Base-by-base conservation (phyloP, 805 yeast species). In the Nakazawaea pomicola region DNA sequence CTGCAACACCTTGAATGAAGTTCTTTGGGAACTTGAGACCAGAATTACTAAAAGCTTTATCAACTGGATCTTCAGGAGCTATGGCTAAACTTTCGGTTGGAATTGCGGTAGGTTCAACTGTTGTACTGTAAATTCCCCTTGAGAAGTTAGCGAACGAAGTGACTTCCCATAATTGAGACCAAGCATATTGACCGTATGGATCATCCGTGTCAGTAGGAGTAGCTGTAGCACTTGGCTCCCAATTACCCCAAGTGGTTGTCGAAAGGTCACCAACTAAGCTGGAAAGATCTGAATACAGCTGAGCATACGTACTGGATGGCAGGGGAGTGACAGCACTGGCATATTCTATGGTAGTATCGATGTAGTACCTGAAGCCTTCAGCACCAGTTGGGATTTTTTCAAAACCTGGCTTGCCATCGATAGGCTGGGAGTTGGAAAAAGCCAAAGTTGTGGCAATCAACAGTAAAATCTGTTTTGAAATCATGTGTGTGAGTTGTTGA, bases 1-100 rank as follows among this genome's bases (percentile, higher is more conserved):
- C n/a, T n/a, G 63, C 63, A 44, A 58, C 59, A 3, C 66, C 66
- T 46, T 50, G 43, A 23, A 54, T 21, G 23, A 55, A 54, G 19
- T 33, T 39, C 14, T 24, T 19, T 6, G 46, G 41, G n/a, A 43
- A 40, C 15, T 30, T 34, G 16, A 31, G 11, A 14, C 37, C 43
- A 15, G 27, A 18, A 20, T 38, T 31, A 3, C 21, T 29, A 16
- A 40, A 40, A 4, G 43, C 38, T 6, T 19, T 21, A 14, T 23
- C 19, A 11, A 35, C 40, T 15, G 46, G 46, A 24, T 39, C 39
- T 19, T 34, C 38, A 25, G 46, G 46, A 20, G 46, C 43, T 12
- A 29, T n/a, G 35, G 35, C 32, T 38, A 43, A 33, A 3, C 24
- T 18, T 4, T 20, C 19, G 20, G 43, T 29, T 12, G 46, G 46